These are phyloP conservation scores for Zoysia japonica DNA, from an alignment of 176 grass and related monocot species.

Conservation along the genomic window DNA sequence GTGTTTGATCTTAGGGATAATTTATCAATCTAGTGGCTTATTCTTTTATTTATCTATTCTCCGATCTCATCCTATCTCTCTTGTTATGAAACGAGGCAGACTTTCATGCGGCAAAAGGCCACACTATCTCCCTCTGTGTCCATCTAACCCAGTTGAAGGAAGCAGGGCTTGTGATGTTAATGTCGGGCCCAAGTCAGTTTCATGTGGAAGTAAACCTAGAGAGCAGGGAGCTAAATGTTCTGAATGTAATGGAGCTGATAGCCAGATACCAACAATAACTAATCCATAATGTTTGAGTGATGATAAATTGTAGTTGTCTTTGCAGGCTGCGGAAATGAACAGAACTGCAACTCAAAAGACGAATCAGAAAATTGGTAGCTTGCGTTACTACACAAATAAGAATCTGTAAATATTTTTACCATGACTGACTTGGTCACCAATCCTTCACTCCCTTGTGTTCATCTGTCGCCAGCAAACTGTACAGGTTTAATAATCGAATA, in stretches of 20 bases:
- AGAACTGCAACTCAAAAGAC: conserved; percentile 30
- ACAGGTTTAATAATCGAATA: too few relatives aligned
- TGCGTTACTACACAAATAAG: conserved; percentile 1
- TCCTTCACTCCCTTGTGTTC: too few relatives aligned
- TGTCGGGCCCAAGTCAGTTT: conserved; percentile 36
- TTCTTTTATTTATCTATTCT: conserved; percentile 14
- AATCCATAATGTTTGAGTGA: conserved; percentile 21
- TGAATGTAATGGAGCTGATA: conserved; percentile 58
- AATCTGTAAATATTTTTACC: conserved; percentile 60
- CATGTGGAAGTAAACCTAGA: conserved; percentile 48
- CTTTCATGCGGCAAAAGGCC: conserved; percentile 97
- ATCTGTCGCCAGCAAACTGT: too few relatives aligned
- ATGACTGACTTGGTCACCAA: conserved; percentile 22
- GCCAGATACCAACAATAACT: conserved; percentile 24
- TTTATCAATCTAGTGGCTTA: conserved; percentile 18
- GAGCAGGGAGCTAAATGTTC: conserved; percentile 32
- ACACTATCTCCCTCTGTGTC: conserved; percentile 63
- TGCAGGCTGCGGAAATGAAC: conserved; percentile 37
- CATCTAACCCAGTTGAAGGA: conserved; percentile 54
- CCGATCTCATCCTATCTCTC: conserved; percentile 44
- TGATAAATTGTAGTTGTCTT: conserved; percentile 17
- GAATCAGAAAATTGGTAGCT: conserved; percentile 37
- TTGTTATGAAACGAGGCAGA: conserved; percentile 72
- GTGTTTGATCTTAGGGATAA: not conserved
- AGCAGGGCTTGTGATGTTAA: conserved; percentile 44